Base-by-base conservation (phyloP, 2,329 filamentous ascomycete genomes). In the Metarhizium album region DNA sequence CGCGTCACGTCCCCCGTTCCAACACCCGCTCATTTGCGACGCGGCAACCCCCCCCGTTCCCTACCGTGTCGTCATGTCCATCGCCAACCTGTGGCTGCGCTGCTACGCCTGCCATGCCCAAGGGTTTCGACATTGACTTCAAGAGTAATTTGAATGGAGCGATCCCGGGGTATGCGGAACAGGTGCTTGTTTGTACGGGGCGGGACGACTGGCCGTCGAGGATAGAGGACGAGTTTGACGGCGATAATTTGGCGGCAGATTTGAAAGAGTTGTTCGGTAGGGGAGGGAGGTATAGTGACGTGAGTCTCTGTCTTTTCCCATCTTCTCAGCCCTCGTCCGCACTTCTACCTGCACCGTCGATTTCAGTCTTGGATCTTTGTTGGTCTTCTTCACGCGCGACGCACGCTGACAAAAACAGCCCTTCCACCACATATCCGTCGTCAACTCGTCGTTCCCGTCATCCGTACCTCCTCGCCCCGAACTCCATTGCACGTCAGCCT, bases 151-250 rank as follows among this genome's bases (percentile, higher is more conserved):
- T 96, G 42, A 84, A 86, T 62, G 87, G 87, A 13, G 84, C 86
- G 5, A 90, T 95, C 69, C 75, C 85, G 2, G 73, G 76, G 1
- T 95, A 95, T 64, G 75, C 82, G 1, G 84, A 94, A 66, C 90
- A 96, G 59, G 78, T 96, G 3, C 68, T 97, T 9, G 75, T 96
- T 14, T 90, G 86, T 55, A 95, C 90, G 0, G 90, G 88, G 4
- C 80, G 82, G 54, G 70, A 76, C 29, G 87, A 95, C 68, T 96
- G 90, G 90, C 73, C 76, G 27, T 90, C 86, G 61, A 79, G 80
- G 52, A 94, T 96, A 55, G 90, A 95, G 64, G 83, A 95, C 23
- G 89, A 94, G 53, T 80, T 84, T 58, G 76, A 68, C 60, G 79
- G 72, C 16, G 76, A 82, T 57, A 84, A 84, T 57, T 65, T 90